These are phyloP conservation scores for Ogataea zsoltii DNA, from an alignment of 805 yeast species.

Conservation along the genomic window DNA sequence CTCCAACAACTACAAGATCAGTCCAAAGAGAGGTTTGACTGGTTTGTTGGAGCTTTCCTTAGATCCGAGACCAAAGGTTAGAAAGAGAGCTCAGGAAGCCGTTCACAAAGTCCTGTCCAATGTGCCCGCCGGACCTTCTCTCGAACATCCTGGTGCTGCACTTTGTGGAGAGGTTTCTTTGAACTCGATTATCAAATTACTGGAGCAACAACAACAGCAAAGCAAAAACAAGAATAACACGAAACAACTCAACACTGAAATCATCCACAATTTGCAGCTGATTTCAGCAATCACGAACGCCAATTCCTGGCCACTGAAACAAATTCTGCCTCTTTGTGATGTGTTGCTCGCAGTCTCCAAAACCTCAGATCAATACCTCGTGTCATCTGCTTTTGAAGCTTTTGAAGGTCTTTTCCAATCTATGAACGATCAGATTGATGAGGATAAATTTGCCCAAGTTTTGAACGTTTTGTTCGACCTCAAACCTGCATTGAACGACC, in stretches of 20 bases:
- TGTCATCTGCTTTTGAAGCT: constrained; percentile 79
- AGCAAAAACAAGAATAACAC: constrained; percentile 33
- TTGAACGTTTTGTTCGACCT: constrained; percentile 73
- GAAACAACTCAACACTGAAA: constrained; percentile 53
- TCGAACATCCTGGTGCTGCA: constrained; percentile 75
- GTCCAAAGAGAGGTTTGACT: constrained; percentile 80
- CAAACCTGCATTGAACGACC: constrained; percentile 79
- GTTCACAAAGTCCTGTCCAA: constrained; percentile 60
- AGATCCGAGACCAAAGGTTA: constrained; percentile 91
- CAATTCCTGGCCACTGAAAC: constrained; percentile 78
- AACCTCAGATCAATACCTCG: constrained; percentile 80
- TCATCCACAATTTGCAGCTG: constrained; percentile 78
- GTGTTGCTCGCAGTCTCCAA: constrained; percentile 71
- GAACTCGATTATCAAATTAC: constrained; percentile 48
- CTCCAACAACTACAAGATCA: constrained; percentile 46
- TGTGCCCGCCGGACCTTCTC: constrained; percentile 76
- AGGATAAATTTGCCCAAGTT: constrained; percentile 62
- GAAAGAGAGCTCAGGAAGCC: constrained; percentile 93
- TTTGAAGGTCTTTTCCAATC: constrained; percentile 79
- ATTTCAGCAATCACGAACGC: constrained; percentile 69
- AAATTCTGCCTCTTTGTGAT: constrained; percentile 74
- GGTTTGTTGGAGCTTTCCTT: constrained; percentile 77
- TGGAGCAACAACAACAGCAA: constrained; percentile 36
- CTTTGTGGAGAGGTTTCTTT: constrained; percentile 70
- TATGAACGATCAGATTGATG: constrained; percentile 52